Evolutionary conservation across 345 rosid genomes (phyloP), one percentile per base, ranked within the genome.

Genomic region (Linum lewisii): DNA sequence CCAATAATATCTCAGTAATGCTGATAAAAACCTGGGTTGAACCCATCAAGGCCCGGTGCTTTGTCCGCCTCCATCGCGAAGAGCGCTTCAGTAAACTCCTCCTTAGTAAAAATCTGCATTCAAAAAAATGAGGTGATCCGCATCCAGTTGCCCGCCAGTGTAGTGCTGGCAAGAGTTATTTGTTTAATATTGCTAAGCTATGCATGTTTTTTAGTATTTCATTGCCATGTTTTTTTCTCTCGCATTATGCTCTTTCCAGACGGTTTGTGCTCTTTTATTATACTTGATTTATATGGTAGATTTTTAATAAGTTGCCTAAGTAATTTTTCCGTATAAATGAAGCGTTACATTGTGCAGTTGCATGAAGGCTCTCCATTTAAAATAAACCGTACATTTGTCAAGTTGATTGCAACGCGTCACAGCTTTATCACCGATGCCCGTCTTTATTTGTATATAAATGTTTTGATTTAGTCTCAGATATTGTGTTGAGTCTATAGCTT

Each of bases 311-410:
- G 0, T 53, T 59, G 24, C 55, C 65, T 54, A 63, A 32, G 34
- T 54, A 54, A 24, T 22, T 70, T 70, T 59, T 50, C 59, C 37
- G 16, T 47, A 54, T 59, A 20, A 24, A 59, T 42, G 58, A 62
- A 24, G 72, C 64, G 24, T 36, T 32, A 24, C 60, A 11, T 45
- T 21, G 20, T 36, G 65, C 23, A 61, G 25, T 61, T 64, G 54
- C 65, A 54, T 32, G n/a, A 52, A 61, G 50, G 52, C 57, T 65
- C 61, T 21, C 45, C 1, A 51, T 65, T 56, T 26, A 64, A 38
- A 38, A 55, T 24, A 55, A 62, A 49, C 65, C 65, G 55, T 65
- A 70, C 74, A 65, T 19, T 70, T 70, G 74, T 64, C 74, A 4
- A 11, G 16, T 42, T 42, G 47, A 42, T 42, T 42, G 47, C 47